Base-by-base conservation (phyloP, 2,329 filamentous ascomycete genomes). In the Teratosphaeria gauchensis region DNA sequence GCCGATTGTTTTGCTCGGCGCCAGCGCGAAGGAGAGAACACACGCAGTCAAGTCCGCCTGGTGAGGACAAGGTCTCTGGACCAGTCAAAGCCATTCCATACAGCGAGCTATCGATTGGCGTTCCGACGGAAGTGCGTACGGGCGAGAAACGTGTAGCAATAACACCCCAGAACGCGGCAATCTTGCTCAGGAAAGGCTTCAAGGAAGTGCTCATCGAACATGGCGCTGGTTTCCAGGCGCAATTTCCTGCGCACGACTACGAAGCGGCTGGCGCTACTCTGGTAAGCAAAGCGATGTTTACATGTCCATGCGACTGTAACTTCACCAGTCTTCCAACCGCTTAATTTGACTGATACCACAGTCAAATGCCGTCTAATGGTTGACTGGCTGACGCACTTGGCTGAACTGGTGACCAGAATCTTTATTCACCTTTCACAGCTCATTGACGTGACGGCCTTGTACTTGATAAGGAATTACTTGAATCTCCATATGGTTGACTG, bases 171-270 rank as follows among this genome's bases (percentile, higher is more conserved):
- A 95, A 95, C 76, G 89, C 91, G 16, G 82, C 86, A 1, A 77
- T 95, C 0, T 76, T 96, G 1, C 82, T 92, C 62, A 95, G 95
- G 72, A 95, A 95, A 72, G 91, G 90, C 35, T 94, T 90, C 71
- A 81, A 80, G 35, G 84, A 84, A 62, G 83, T 96, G 28, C 75
- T 95, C 2, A 82, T 96, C 42, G 89, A 95, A 75, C 83, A 84
- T 21, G 89, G 89, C 42, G 90, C 90, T n/a, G 91, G 91, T 9
- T 78, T 81, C 54, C 81, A 84, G 62, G 89, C 91, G 51, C 87
- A 90, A 60, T 91, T 95, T 66, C 82, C 82, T 2, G 90, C 95
- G 63, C 79, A 85, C 46, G 89, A 85, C 35, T 95, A 95, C 67
- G 82, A 86, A 66, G 80, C 84, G 63, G 89, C 89, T 1, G 91